phyloP scores from a whole-genome alignment of 176 grass and related monocot species.

The Stipa capillata region DNA sequence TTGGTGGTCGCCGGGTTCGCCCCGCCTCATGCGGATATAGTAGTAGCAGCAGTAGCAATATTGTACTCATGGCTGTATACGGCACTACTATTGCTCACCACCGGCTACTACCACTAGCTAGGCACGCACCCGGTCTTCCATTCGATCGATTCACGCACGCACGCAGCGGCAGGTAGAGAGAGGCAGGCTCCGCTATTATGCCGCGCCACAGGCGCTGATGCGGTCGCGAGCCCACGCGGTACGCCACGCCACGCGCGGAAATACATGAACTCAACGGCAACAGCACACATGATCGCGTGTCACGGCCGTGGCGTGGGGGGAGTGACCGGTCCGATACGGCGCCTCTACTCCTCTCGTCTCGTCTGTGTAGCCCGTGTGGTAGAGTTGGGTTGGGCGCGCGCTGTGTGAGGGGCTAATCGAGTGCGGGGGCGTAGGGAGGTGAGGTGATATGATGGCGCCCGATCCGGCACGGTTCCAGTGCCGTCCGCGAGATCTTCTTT shows the following conservation, averaged over 20 bases:
- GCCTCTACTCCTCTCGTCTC: background rate
- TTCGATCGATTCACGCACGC: background rate
- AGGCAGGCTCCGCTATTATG: background rate
- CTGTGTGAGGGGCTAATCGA: background rate
- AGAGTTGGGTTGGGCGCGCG: background rate
- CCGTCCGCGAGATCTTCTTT: slow-evolving; percentile 2
- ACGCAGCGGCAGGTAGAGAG: background rate
- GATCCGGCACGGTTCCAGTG: slow-evolving; percentile 10
- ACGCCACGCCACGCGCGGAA: background rate
- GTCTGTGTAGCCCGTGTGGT: background rate
- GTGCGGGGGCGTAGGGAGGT: background rate
- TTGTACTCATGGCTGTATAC: too few relatives aligned
- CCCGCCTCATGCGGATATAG: background rate
- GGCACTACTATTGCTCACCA: background rate
- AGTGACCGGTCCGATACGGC: background rate
- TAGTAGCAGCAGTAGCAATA: too few relatives aligned
- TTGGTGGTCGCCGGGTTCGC: background rate
- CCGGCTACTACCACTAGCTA: background rate
- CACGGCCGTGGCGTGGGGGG: background rate
- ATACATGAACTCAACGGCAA: background rate
- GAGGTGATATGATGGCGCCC: slow-evolving; percentile 17
- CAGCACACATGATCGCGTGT: too few relatives aligned
- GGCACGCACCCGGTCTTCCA: background rate
- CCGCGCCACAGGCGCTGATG: background rate
- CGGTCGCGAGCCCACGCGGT: background rate